Percentiles rank a stretch among this genome's conserved stretches.
Evolutionary conservation across 164 flowering plant genomes (phyloP).

Genomic region (Cinnamomum chago): DNA sequence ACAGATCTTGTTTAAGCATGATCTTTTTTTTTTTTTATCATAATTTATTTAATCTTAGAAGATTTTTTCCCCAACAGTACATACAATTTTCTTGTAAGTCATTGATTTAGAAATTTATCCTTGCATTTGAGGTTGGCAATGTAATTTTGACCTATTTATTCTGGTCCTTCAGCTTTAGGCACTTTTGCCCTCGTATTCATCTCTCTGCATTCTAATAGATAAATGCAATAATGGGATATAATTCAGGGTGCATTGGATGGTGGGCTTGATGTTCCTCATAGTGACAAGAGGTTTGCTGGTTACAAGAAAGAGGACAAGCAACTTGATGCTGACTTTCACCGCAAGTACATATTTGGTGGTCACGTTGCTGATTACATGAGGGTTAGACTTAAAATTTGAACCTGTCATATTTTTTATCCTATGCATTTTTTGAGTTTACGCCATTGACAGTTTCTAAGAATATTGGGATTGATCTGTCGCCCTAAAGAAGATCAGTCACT

Average conservation of each 20-base stretch:
- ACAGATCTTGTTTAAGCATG: not conserved
- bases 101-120: no score
- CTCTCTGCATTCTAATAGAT: not conserved
- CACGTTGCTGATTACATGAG: constrained; percentile 79
- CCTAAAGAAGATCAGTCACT: not conserved
- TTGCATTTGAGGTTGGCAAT: not conserved
- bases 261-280: constrained; percentile 84
- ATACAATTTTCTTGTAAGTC: not conserved
- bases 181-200: not conserved
- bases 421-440: not conserved
- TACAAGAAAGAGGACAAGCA: constrained; percentile 53
- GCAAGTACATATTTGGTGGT: constrained; percentile 76
- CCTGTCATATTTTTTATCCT: not conserved
- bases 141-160: not conserved
- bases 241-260: constrained; percentile 85
- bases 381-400: constrained; percentile 19
- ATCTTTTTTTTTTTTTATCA: no score
- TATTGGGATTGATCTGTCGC: not conserved
- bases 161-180: not conserved
- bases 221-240: not conserved
- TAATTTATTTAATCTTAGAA: no score
- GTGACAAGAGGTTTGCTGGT: constrained; percentile 85
- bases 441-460: not conserved
- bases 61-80: not conserved
- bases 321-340: constrained; percentile 78